Base-by-base conservation (phyloP, 441 rosid species). In the Raphanus hybrid region DNA sequence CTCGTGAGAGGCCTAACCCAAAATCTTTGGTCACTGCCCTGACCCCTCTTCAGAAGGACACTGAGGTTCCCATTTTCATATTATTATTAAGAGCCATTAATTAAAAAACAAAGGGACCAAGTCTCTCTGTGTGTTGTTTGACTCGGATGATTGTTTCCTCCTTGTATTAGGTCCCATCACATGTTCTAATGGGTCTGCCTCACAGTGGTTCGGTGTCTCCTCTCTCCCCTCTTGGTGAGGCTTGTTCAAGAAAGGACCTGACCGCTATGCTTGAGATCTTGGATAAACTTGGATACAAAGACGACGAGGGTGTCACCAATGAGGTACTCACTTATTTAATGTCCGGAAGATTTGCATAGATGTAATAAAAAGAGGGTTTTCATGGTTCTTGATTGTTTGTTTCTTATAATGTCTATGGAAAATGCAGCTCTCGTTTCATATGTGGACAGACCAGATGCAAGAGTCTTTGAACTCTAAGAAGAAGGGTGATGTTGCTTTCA, bases 341-440 rank as follows among this genome's bases (percentile, higher is more conserved):
- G 34, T 29, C 34, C 34, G 34, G 34, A 29, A 29, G 34, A 5
- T 29, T 29, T 29, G 34, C 2, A 23, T 23, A 23, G 26, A 23
- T 23, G 26, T 29, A 29, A 29, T 29, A 29, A 5, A 5, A n/a
- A 39, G 29, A 6, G 8, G 35, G 50, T 59, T 66, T 57, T 26
- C 20, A 18, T 58, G 43, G 45, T 61, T 54, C 35, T 64, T 64
- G 12, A 64, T 34, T 35, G 10, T 73, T 34, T 34, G 26, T 62
- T 81, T 39, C 45, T 62, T 81, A n/a, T n/a, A n/a, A n/a, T 8
- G 9, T 52, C 70, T 55, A 8, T 88, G 91, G 37, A 11, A 11
- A 90, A 39, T 84, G 85, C 90, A 93, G 98, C 92, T 93, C 23
- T 93, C 97, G 26, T 93, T 93, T 82, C 93, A 95, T 83, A 61